These are phyloP conservation scores for Vitis labrusca DNA, from an alignment of 164 flowering plant species.

Conservation along the genomic window DNA sequence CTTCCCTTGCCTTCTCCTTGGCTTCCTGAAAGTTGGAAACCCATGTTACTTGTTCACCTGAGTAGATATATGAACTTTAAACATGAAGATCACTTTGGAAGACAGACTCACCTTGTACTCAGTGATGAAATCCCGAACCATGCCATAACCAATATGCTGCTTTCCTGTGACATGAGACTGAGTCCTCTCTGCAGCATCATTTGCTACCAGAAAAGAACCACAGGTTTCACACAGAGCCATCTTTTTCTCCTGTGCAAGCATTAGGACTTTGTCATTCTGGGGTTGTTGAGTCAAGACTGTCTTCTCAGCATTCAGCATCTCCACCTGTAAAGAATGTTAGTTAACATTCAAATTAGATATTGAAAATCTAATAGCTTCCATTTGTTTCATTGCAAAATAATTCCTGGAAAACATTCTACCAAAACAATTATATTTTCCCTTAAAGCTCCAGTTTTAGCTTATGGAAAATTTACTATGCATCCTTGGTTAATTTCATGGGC, in stretches of 20 bases:
- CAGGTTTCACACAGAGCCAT: conserved; percentile 97
- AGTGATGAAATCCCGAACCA: conserved; percentile 87
- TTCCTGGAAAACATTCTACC: no score
- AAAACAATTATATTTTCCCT: no score
- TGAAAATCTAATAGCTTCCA: no score
- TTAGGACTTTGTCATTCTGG: conserved; percentile 56
- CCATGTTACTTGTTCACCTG: not conserved
- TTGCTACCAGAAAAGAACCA: conserved; percentile 95
- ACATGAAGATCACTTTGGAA: not conserved
- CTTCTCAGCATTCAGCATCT: conserved; percentile 77
- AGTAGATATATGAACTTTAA: not conserved
- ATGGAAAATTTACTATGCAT: no score
- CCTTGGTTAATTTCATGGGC: no score
- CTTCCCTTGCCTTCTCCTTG: conserved; percentile 88
- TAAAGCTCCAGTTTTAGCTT: no score
- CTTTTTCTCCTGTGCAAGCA: conserved; percentile 92
- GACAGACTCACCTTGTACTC: conserved; percentile 65
- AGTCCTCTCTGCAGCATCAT: conserved; percentile 96
- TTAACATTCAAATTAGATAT: no score
- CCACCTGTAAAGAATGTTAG: conserved; percentile 56
- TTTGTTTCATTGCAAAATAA: no score
- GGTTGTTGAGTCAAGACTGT: conserved; percentile 65
- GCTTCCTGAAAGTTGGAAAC: conserved; percentile 49
- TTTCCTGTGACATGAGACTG: conserved; percentile 97
- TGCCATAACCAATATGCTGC: conserved; percentile 97